Percentiles rank a stretch among this genome's conserved stretches.
Evolutionary conservation across 2,329 filamentous ascomycete genomes (phyloP).

Genomic region (Waltergamsia citrina): DNA sequence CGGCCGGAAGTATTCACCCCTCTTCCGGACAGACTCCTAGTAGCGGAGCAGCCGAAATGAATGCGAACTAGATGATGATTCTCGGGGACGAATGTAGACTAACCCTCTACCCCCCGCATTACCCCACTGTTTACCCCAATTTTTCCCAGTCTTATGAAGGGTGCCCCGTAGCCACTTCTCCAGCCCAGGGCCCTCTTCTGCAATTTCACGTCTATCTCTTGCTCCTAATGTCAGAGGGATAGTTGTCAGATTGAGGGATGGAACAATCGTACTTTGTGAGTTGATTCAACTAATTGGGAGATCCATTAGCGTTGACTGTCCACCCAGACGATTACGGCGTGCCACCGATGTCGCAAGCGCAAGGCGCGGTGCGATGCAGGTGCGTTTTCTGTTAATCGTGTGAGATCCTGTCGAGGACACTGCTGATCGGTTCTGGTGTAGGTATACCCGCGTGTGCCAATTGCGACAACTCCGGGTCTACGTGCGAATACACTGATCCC

Average conservation of each 20-base stretch:
- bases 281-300: background rate
- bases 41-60: too few relatives aligned
- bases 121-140: background rate
- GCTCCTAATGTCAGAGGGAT: background rate
- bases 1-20: too few relatives aligned
- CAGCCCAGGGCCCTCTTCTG: background rate
- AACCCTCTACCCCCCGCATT: too few relatives aligned
- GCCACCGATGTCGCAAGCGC: slow-evolving; percentile 11
- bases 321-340: slow-evolving; percentile 9
- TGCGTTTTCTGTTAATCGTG: background rate
- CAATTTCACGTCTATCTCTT: background rate
- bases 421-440: slow-evolving; percentile 1
- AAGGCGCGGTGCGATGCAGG: slow-evolving; percentile 11
- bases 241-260: slow-evolving; percentile 3
- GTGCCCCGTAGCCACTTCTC: background rate
- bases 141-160: background rate
- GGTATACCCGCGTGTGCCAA: slow-evolving; percentile 9
- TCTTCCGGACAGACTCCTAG: too few relatives aligned
- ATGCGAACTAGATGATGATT: too few relatives aligned
- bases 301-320: background rate
- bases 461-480: slow-evolving; percentile 8
- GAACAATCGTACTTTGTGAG: slow-evolving; percentile 7
- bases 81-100: too few relatives aligned
- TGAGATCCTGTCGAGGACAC: background rate
- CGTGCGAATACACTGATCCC: slow-evolving; percentile 12